Evolutionary conservation across 2,329 filamentous ascomycete species (phyloP).

Genomic region (Phyllosticta paracitricarpa): DNA sequence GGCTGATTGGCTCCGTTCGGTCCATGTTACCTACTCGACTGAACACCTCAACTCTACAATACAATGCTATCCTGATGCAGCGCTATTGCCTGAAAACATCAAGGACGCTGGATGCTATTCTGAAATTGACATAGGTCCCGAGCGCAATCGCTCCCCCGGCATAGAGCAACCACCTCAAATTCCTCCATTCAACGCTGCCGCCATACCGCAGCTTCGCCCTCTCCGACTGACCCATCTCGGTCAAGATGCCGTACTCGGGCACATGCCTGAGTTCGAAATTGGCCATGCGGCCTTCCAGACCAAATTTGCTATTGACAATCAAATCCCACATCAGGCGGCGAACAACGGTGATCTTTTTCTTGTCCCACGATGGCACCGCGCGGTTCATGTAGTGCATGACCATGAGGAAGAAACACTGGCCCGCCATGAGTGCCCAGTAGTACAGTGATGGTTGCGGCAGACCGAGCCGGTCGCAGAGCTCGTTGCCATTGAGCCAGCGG

Average conservation of each 20-base stretch:
- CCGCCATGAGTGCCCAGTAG: conserved; percentile 50
- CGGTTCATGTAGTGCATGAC: conserved; percentile 44
- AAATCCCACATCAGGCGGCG: conserved; percentile 48
- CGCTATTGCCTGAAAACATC: not conserved
- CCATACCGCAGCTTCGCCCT: conserved; percentile 28
- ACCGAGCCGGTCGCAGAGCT: conserved; percentile 50
- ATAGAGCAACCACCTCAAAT: conserved; percentile 36
- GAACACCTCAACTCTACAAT: not conserved
- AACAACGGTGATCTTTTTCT: conserved; percentile 41
- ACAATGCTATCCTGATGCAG: not conserved
- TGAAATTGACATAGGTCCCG: conserved; percentile 19
- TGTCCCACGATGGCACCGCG: conserved; percentile 38
- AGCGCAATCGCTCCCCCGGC: conserved; percentile 23
- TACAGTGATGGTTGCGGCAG: conserved; percentile 48
- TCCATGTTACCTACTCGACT: not conserved
- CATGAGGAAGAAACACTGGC: conserved; percentile 59
- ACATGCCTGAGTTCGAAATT: conserved; percentile 64
- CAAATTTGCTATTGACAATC: conserved; percentile 54
- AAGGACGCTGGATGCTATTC: conserved; percentile 13
- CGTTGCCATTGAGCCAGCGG: conserved; percentile 59
- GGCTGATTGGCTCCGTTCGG: not conserved
- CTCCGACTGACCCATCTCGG: conserved; percentile 35
- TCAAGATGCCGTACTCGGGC: conserved; percentile 44
- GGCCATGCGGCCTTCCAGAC: conserved; percentile 50
- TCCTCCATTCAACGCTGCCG: conserved; percentile 36